Conservation (phyloP, 495 filamentous ascomycete species). For the Astrothelium macrocarpum region DNA sequence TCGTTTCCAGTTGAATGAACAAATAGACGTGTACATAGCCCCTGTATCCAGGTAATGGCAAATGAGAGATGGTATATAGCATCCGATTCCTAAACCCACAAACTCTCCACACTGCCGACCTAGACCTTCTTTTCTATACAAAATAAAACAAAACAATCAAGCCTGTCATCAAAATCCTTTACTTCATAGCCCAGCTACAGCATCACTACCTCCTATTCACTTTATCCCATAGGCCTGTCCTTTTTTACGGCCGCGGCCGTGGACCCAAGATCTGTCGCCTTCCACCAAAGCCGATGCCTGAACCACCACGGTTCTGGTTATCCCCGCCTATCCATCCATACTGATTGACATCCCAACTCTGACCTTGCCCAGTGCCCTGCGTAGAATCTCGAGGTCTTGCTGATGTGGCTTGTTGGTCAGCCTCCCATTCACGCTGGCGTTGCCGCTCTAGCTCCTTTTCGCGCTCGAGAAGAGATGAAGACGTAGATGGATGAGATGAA, state of each 20-base stretch:
- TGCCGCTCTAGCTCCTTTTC: slow-evolving; percentile 96
- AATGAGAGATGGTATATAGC: not conserved
- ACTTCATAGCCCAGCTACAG: not conserved
- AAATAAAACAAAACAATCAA: not conserved
- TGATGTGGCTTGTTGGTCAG: slow-evolving; percentile 65
- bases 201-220: not conserved
- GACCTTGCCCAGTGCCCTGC: slow-evolving; percentile 39
- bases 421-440: slow-evolving; percentile 90
- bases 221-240: not conserved
- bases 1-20: too few relatives aligned
- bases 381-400: slow-evolving; percentile 41
- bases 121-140: not conserved
- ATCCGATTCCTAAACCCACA: not conserved
- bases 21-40: too few relatives aligned
- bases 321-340: slow-evolving; percentile 83
- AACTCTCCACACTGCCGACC: not conserved
- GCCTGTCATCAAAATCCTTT: not conserved
- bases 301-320: slow-evolving; percentile 41
- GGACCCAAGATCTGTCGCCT: slow-evolving; percentile 23
- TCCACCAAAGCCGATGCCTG: slow-evolving; percentile 19
- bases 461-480: slow-evolving; percentile 69
- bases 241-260: slow-evolving; percentile 9
- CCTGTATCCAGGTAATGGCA: not conserved
- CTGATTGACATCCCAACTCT: slow-evolving; percentile 77
- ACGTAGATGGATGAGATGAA: slow-evolving; percentile 31